These are phyloP conservation scores for Candida adriatica DNA, from an alignment of 805 yeast genomes.

Conservation along the genomic window DNA sequence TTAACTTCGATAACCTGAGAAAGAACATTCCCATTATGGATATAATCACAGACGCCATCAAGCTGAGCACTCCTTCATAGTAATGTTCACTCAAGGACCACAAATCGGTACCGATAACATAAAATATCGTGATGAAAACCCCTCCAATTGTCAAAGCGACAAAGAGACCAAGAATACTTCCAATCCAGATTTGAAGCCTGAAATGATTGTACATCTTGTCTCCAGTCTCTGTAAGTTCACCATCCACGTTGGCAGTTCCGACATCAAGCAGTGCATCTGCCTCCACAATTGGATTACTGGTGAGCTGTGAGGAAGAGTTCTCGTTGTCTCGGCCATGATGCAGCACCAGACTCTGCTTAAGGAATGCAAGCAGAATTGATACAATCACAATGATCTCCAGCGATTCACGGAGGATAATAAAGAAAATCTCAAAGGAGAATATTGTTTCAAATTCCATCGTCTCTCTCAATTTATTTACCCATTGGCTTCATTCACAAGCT, in stretches of 20 bases:
- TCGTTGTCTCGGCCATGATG: conserved; percentile 23
- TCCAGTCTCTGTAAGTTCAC: conserved; percentile 19
- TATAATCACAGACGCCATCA: conserved; percentile 71
- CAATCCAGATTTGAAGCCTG: conserved; percentile 72
- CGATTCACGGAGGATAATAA: conserved; percentile 68
- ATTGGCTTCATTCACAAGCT: too few species aligned
- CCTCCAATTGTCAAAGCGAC: conserved; percentile 71
- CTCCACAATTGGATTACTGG: conserved; percentile 2
- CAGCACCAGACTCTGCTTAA: conserved; percentile 49
- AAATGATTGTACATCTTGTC: conserved; percentile 36
- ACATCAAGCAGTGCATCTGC: conserved; percentile 2
- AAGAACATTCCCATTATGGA: conserved; percentile 84
- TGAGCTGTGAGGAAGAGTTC: conserved; percentile 1
- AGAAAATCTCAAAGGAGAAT: conserved; percentile 68
- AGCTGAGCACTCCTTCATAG: conserved; percentile 82
- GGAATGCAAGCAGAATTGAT: conserved; percentile 64
- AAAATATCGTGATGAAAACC: conserved; percentile 61
- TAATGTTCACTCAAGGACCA: conserved; percentile 86
- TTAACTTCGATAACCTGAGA: conserved; percentile 71
- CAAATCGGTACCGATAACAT: conserved; percentile 70
- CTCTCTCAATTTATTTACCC: not conserved
- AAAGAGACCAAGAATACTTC: conserved; percentile 65
- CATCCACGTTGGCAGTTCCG: not conserved
- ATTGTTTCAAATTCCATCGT: conserved; percentile 32
- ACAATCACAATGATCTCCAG: conserved; percentile 71